These are phyloP conservation scores for Hevea brasiliensis DNA, from an alignment of 345 rosid species.

Conservation along the genomic window DNA sequence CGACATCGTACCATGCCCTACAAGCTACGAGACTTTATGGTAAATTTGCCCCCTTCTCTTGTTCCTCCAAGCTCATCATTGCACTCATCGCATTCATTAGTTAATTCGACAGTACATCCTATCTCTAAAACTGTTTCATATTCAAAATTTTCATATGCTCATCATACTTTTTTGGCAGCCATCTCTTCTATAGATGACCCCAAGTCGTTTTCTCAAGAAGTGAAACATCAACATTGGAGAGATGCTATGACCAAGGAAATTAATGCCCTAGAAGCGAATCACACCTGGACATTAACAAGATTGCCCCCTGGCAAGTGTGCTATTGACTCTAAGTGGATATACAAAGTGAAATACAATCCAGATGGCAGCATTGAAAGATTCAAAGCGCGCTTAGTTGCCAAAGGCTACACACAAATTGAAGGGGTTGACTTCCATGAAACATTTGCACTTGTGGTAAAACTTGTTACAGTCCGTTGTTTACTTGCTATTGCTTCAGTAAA, in stretches of 20 bases:
- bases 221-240: neutral
- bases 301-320: neutral
- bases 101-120: neutral
- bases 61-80: no score
- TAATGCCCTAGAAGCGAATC: neutral
- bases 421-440: neutral
- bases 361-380: neutral
- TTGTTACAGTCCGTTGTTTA: neutral
- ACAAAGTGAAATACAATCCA: no score
- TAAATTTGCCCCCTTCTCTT: rapidly evolving
- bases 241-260: neutral
- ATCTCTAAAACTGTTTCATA: neutral
- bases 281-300: neutral
- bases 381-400: neutral
- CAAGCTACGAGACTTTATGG: neutral
- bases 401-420: neutral
- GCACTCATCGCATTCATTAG: neutral
- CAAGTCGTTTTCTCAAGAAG: neutral
- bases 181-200: neutral
- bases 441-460: neutral
- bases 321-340: no score
- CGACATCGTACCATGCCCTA: neutral
- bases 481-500: neutral
- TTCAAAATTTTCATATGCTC: neutral
- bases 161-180: no score